phyloP scores from a whole-genome alignment of 768 basidiomycete genomes.

The Rhodotorula diobovata region DNA sequence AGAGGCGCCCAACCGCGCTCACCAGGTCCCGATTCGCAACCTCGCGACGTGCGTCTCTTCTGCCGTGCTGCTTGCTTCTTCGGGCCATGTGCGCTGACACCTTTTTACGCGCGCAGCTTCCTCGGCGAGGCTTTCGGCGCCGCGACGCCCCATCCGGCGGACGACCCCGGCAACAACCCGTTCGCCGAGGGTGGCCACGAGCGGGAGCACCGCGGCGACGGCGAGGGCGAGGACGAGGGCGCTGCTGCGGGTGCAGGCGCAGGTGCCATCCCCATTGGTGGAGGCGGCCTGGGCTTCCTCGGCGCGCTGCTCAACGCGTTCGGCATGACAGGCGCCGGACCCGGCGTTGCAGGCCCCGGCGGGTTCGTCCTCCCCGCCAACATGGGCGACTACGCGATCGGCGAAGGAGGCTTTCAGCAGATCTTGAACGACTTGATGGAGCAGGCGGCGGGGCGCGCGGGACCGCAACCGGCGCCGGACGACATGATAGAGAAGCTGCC shows the following conservation, averaged over 20 bases:
- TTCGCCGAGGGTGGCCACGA: conserved; percentile 35
- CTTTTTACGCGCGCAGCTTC: conserved; percentile 3
- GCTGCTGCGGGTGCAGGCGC: background rate
- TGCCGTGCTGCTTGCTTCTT: too few species aligned
- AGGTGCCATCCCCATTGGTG: too few species aligned
- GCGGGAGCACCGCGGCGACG: background rate
- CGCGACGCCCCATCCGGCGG: conserved; percentile 22
- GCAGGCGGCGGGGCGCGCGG: conserved; percentile 53
- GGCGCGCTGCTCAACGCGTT: conserved; percentile 14
- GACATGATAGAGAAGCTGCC: conserved; percentile 66
- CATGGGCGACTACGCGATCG: conserved; percentile 26
- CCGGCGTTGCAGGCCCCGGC: background rate
- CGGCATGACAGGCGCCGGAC: conserved; percentile 15
- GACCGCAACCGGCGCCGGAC: conserved; percentile 80
- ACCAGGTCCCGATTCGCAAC: conserved; percentile 29
- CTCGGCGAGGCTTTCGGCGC: conserved; percentile 35
- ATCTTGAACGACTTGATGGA: conserved; percentile 86
- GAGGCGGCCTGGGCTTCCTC: background rate
- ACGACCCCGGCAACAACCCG: conserved; percentile 35
- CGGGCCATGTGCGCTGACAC: background rate
- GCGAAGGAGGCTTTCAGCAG: conserved; percentile 52
- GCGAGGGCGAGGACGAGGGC: background rate
- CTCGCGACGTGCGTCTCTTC: conserved; percentile 18
- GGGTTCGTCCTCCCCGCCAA: conserved; percentile 10
- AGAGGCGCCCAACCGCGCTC: background rate